A percentile compares a stretch with the other conserved stretches of the same genome.
These are phyloP conservation scores for Cyclotella atomus DNA, from an alignment of 108 stramenopile species.

Conservation along the genomic window DNA sequence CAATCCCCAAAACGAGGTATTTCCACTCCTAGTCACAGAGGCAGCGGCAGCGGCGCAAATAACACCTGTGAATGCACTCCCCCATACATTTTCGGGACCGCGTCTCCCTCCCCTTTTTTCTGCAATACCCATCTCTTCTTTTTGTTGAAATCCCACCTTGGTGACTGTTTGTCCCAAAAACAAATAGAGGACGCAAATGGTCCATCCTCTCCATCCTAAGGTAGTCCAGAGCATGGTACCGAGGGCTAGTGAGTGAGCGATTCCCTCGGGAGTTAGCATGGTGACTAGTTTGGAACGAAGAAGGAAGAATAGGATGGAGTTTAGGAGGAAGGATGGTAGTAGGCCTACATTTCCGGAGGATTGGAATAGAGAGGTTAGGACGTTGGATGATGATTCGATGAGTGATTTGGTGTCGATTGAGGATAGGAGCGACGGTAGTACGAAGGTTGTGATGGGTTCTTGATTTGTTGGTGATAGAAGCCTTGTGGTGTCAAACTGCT, in stretches of 20 bases:
- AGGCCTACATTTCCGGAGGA: conserved; percentile 63
- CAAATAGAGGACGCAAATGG: conserved; percentile 85
- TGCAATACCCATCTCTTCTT: conserved; percentile 89
- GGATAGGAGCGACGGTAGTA: background rate
- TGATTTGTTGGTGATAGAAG: background rate
- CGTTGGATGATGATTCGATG: background rate
- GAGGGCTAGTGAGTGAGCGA: conserved; percentile 73
- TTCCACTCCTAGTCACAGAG: conserved; percentile 25
- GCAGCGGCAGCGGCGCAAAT: conserved; percentile 69
- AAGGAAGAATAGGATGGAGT: conserved; percentile 65
- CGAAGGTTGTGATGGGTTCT: background rate
- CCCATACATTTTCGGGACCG: conserved; percentile 98
- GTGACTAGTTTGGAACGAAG: conserved; percentile 66
- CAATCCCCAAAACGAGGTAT: conserved; percentile 61
- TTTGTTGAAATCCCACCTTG: conserved; percentile 89
- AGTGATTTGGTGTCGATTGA: conserved; percentile 3
- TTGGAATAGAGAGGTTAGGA: conserved; percentile 28
- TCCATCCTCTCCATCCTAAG: conserved; percentile 90
- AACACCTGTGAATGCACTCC: conserved; percentile 84
- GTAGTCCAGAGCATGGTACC: conserved; percentile 85
- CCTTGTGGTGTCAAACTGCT: background rate
- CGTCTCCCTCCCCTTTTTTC: conserved; percentile 90
- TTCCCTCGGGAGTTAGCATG: conserved; percentile 81
- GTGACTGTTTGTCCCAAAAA: conserved; percentile 85
- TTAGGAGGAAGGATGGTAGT: conserved; percentile 57